Evolutionary conservation across 2,329 filamentous ascomycete genomes (phyloP).

Genomic region (Seiridium unicorne): DNA sequence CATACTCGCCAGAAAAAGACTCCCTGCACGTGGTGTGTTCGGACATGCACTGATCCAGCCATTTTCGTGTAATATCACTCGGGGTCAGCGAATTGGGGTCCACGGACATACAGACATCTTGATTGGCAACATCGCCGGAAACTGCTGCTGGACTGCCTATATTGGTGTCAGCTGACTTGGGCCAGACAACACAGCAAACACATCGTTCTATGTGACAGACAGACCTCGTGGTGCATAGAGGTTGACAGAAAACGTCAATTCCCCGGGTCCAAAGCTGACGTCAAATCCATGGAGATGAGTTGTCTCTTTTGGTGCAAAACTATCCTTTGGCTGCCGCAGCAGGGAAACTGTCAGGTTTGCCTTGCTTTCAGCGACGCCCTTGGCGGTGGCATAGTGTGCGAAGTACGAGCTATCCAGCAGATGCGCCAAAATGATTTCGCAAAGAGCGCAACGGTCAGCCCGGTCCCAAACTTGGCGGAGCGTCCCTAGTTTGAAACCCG

Average conservation of each 20-base stretch:
- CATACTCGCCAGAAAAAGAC: background rate
- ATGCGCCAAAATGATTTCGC: background rate
- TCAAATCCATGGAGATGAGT: background rate
- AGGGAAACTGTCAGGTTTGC: background rate
- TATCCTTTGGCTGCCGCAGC: background rate
- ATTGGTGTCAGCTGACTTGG: background rate
- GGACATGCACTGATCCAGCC: background rate
- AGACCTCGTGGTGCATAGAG: background rate
- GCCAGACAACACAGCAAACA: background rate
- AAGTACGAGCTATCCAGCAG: background rate
- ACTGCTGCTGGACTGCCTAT: background rate
- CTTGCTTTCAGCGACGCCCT: background rate
- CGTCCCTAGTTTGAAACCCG: background rate
- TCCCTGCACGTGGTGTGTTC: background rate
- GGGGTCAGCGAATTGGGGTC: background rate
- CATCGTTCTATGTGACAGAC: background rate
- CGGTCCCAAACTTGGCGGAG: background rate
- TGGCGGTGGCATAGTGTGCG: background rate
- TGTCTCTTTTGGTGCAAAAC: background rate
- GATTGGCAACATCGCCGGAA: background rate
- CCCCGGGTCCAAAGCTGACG: background rate
- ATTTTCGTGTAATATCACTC: background rate
- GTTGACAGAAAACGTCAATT: background rate
- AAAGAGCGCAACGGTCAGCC: background rate
- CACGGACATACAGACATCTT: background rate